Evolutionary conservation across 768 basidiomycete species (phyloP), one percentile per base, ranked within the genome.

Genomic region (Russula ochroleuca): DNA sequence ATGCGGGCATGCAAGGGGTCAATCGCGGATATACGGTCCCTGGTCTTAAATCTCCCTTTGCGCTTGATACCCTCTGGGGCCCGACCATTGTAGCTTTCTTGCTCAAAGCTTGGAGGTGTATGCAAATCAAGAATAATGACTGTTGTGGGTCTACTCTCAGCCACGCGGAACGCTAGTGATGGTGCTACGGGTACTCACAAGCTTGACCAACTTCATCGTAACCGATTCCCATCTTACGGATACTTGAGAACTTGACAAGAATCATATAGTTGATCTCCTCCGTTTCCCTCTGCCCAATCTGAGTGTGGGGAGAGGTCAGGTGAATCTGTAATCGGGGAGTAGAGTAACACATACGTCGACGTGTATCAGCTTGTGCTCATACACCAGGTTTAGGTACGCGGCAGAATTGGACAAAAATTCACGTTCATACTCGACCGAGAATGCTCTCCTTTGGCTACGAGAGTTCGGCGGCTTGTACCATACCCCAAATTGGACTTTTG

Each of bases 361-460:
- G 15, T 82, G 81, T 40, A 92, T 79, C 17, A 82, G 69, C 73
- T 86, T 89, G 68, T 88, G 81, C 33, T 85, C 84, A 67, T 89
- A 90, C 59, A 87, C 82, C 38, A 92, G 83, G 37, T 76, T 72
- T 21, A 91, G 71, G 71, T 81, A 79, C 0, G 80, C 87, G 37
- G 79, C 77, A 40, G 82, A 79, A 13, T 68, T 67, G 48, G 77
- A 66, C 9, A 69, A 64, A 45, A 82, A 85, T 47, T 82, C 75
- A 45, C 78, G 73, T 59, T 87, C 82, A 81, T 84, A 90, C 73
- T 92, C 91, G 5, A 85, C 75, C 0, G 88, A 91, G 71, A 88
- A 92, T 2, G 63, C 69, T 2, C 69, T 72, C 11, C 65, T 63
- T 58, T 57, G 71, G 70, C 43, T 64, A 21, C 43, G 61, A 38